A percentile compares a stretch with the other conserved stretches of the same genome.
Conservation (phyloP, 768 basidiomycete genomes). For the Mycena vulgaris region DNA sequence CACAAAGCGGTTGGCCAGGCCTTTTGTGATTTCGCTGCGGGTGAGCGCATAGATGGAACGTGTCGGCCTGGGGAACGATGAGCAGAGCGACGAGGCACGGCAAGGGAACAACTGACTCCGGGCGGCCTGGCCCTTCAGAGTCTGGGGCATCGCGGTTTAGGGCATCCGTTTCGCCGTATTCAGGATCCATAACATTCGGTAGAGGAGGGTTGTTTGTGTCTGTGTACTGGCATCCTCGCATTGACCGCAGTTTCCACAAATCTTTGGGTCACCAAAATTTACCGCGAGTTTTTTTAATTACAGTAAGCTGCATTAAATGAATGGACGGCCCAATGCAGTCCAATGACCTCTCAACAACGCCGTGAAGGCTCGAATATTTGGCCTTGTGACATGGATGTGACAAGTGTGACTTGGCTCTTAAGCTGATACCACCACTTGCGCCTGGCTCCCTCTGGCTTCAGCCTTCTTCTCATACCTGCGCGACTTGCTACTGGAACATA, state of each 20-base stretch:
- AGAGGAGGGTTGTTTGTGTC: background rate
- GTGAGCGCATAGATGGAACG: constrained; percentile 91
- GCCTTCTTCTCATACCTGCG: too few species aligned
- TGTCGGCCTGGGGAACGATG: constrained; percentile 64
- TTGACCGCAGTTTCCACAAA: constrained; percentile 15
- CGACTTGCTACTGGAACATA: too few species aligned
- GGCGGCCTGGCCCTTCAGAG: constrained; percentile 39
- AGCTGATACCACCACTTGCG: too few species aligned
- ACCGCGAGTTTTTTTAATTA: too few species aligned
- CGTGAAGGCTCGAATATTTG: too few species aligned
- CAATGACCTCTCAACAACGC: too few species aligned
- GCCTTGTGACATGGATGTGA: too few species aligned
- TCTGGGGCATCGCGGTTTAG: constrained; percentile 50
- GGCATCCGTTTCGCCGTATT: constrained; percentile 53
- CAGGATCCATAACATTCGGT: constrained; percentile 47
- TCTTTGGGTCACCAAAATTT: too few species aligned
- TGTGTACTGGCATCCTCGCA: constrained; percentile 15
- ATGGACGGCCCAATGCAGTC: too few species aligned
- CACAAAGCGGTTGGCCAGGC: constrained; percentile 91
- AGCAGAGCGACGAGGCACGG: constrained; percentile 29
- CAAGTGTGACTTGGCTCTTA: too few species aligned
- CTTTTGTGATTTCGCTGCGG: constrained; percentile 85
- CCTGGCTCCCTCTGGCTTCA: too few species aligned
- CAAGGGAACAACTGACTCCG: constrained; percentile 48
- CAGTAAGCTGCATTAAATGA: too few species aligned